Percentiles rank a stretch among this genome's conserved stretches.
phyloP scores from a whole-genome alignment of 1,139 yeast species.

The Nakaseomyces bracarensis region DNA sequence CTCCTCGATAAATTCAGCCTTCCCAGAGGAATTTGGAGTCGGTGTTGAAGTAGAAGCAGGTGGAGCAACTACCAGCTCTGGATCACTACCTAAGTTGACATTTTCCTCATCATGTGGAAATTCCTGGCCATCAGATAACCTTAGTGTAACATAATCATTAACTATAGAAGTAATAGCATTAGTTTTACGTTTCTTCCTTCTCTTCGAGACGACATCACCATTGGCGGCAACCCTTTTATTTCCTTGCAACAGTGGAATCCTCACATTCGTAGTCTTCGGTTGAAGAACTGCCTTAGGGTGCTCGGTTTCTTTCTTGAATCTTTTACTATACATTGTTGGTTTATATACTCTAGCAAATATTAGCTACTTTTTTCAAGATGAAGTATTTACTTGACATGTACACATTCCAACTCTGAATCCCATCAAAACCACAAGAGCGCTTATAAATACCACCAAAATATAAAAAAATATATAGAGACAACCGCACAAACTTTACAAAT shows the following conservation, averaged over 20 bases:
- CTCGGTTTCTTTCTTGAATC: background rate
- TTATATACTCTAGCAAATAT: too few species aligned
- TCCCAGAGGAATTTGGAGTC: background rate
- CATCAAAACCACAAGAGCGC: too few species aligned
- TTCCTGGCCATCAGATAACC: background rate
- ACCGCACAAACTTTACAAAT: too few species aligned
- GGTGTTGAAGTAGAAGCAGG: background rate
- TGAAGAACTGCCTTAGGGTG: constrained; percentile 7
- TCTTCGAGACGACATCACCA: background rate
- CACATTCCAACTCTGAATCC: too few species aligned
- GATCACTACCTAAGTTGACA: background rate
- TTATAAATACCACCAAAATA: too few species aligned
- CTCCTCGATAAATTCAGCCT: background rate
- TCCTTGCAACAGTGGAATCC: background rate
- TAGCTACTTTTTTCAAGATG: too few species aligned
- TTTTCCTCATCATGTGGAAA: background rate
- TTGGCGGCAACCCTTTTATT: constrained; percentile 4
- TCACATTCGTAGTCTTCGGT: constrained; percentile 12
- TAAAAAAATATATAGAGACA: too few species aligned
- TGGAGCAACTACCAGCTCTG: background rate
- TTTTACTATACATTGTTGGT: background rate
- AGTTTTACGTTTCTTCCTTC: background rate
- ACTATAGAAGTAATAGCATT: background rate
- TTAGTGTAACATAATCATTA: background rate
- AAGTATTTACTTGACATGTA: too few species aligned